A percentile compares a stretch with the other conserved stretches of the same genome.
phyloP scores from a whole-genome alignment of 805 yeast genomes.

The Candida fluviatilis region DNA sequence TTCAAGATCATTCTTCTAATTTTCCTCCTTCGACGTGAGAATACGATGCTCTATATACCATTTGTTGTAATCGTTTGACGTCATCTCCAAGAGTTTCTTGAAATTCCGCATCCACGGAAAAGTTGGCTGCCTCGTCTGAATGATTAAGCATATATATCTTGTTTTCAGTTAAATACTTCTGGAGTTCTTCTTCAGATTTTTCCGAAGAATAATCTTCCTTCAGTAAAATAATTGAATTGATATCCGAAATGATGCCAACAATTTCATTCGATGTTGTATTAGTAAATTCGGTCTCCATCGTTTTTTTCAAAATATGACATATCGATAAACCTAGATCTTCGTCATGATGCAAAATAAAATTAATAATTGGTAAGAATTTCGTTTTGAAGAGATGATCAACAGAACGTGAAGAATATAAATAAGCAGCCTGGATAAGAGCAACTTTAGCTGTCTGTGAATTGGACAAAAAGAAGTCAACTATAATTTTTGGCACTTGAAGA shows the following conservation, averaged over 20 bases:
- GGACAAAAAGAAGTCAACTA: slow-evolving; percentile 22
- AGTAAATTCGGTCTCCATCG: slow-evolving; percentile 23
- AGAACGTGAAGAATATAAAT: slow-evolving; percentile 24
- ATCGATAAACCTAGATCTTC: slow-evolving; percentile 20
- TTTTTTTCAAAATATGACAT: slow-evolving; percentile 27
- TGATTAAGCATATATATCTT: slow-evolving; percentile 10
- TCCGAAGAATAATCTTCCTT: slow-evolving; percentile 15
- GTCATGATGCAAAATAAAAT: slow-evolving; percentile 19
- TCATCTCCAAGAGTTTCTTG: slow-evolving; percentile 13
- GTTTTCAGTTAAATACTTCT: slow-evolving; percentile 14
- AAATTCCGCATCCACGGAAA: slow-evolving; percentile 10
- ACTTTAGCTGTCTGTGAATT: slow-evolving; percentile 17
- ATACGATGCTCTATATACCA: slow-evolving; percentile 36
- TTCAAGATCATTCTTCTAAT: slow-evolving; percentile 39
- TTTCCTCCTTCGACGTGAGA: slow-evolving; percentile 30
- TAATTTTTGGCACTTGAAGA: slow-evolving; percentile 22
- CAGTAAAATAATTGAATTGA: slow-evolving; percentile 18
- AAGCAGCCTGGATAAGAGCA: slow-evolving; percentile 26
- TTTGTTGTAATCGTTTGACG: slow-evolving; percentile 22
- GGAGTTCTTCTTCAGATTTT: slow-evolving; percentile 9
- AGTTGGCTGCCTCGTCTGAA: slow-evolving; percentile 6
- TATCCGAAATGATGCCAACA: slow-evolving; percentile 24
- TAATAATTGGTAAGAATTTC: slow-evolving; percentile 27
- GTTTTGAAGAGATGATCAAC: slow-evolving; percentile 25
- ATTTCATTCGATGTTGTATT: slow-evolving; percentile 23